Percentiles rank a stretch among this genome's conserved stretches.
Evolutionary conservation across 2,329 filamentous ascomycete genomes (phyloP).

Genomic region (Talaromyces pinophilus): DNA sequence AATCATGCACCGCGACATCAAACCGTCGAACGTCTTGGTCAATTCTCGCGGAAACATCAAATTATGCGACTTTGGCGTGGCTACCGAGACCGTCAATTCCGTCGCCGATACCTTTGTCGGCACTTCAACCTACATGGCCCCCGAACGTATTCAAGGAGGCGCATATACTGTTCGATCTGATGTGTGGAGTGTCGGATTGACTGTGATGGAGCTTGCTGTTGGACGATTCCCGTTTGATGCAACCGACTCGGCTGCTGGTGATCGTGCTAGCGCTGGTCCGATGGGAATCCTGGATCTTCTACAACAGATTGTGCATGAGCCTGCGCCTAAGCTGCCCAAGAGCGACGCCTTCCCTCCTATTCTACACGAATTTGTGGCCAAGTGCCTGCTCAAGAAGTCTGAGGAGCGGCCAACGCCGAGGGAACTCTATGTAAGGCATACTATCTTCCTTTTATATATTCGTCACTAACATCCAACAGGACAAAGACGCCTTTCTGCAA

Average conservation of each 20-base stretch:
- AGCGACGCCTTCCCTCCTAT: slow-evolving; percentile 96
- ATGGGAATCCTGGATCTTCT: slow-evolving; percentile 94
- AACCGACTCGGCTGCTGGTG: slow-evolving; percentile 74
- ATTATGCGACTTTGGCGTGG: slow-evolving; percentile 98
- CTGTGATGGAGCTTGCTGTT: slow-evolving; percentile 95
- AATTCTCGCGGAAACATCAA: slow-evolving; percentile 96
- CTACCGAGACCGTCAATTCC: slow-evolving; percentile 94
- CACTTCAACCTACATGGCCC: slow-evolving; percentile 98
- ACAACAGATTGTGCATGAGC: slow-evolving; percentile 96
- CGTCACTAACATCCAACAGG: slow-evolving; percentile 52
- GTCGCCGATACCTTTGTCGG: slow-evolving; percentile 98
- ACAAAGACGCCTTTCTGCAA: slow-evolving; percentile 90
- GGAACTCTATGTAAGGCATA: slow-evolving; percentile 76
- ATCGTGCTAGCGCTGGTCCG: slow-evolving; percentile 67
- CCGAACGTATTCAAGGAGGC: slow-evolving; percentile 94
- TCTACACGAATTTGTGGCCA: slow-evolving; percentile 94
- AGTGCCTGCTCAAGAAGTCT: slow-evolving; percentile 87
- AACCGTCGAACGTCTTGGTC: slow-evolving; percentile 94
- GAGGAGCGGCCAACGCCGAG: slow-evolving; percentile 87
- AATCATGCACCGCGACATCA: slow-evolving; percentile 99
- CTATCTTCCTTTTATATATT: neutral
- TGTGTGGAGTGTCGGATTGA: slow-evolving; percentile 96
- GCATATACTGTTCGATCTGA: slow-evolving; percentile 98
- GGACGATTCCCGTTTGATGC: slow-evolving; percentile 93
- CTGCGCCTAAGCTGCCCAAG: slow-evolving; percentile 88